phyloP scores from a whole-genome alignment of 1,284 basidiomycete genomes.

The Anthracocystis panici-leucophaei region DNA sequence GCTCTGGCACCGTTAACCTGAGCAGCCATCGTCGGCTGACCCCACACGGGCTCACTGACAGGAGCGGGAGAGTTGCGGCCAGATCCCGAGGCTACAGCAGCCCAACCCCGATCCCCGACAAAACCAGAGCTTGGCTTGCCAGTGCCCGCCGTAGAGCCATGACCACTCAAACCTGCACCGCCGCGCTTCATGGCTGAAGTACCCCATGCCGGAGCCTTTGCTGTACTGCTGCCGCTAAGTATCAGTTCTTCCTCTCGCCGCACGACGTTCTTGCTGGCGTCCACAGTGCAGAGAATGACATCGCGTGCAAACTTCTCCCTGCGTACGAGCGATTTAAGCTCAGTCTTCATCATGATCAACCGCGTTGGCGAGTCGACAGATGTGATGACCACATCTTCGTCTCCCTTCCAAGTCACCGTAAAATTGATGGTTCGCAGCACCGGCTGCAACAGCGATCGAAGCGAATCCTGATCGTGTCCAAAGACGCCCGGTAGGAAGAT shows the following conservation, averaged over 20 bases:
- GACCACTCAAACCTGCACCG: conserved; percentile 7
- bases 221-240: conserved; percentile 14
- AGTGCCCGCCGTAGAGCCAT: conserved; percentile 5
- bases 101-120: conserved; percentile 43
- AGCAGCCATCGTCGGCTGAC: conserved; percentile 29
- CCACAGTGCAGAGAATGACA: conserved; percentile 45
- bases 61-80: conserved; percentile 44
- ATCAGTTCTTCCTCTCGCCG: conserved; percentile 45
- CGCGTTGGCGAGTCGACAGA: conserved; percentile 47
- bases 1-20: conserved; percentile 14
- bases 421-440: conserved; percentile 43
- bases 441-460: conserved; percentile 46
- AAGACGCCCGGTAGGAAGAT: conserved; percentile 58
- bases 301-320: conserved; percentile 46
- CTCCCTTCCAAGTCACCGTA: conserved; percentile 52
- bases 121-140: conserved; percentile 23
- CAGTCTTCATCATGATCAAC: conserved; percentile 51
- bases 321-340: conserved; percentile 42
- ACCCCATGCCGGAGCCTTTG: conserved; percentile 21
- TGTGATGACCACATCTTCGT: conserved; percentile 62
- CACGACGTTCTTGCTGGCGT: conserved; percentile 32
- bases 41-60: conserved; percentile 27
- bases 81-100: conserved; percentile 45
- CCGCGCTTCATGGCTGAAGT: conserved; percentile 38
- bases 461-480: conserved; percentile 56